phyloP scores from a whole-genome alignment of 306 rosid species.

The Neltuma alba region DNA sequence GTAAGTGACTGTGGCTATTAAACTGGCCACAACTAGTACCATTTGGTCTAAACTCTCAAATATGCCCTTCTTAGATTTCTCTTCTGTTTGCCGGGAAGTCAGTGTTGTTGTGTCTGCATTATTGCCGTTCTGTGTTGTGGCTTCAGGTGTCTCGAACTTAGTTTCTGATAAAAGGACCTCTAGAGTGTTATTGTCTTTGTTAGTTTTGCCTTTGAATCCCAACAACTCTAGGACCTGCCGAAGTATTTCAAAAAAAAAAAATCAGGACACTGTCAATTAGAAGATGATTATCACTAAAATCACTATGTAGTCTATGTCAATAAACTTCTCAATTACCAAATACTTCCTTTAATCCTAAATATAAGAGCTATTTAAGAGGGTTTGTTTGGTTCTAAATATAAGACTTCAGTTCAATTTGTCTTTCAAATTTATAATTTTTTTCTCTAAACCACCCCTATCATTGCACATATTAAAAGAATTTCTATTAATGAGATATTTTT shows the following conservation, averaged over 20 bases:
- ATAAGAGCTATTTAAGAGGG: too few species aligned
- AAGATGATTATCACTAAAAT: neutral
- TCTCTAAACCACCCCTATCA: too few species aligned
- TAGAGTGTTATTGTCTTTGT: neutral
- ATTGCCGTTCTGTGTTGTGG: neutral
- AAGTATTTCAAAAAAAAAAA: too few species aligned
- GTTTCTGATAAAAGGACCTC: neutral
- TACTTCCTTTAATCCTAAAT: neutral
- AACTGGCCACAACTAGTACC: constrained; percentile 19
- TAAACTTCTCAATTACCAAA: neutral
- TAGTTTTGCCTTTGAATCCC: neutral
- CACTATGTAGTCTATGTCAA: neutral
- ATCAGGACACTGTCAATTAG: neutral
- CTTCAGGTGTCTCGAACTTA: neutral
- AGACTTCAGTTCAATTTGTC: too few species aligned
- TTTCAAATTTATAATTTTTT: too few species aligned
- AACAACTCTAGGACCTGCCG: constrained; percentile 7
- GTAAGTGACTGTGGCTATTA: constrained; percentile 10
- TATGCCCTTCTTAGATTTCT: neutral
- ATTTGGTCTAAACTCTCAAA: neutral
- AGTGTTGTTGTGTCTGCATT: neutral
- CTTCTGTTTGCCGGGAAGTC: neutral
- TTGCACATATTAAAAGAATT: too few species aligned
- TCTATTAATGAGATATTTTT: too few species aligned
- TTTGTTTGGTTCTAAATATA: too few species aligned